Evolutionary conservation across 352 stramenopile genomes (phyloP).

Genomic region (Phytophthora brassicae): DNA sequence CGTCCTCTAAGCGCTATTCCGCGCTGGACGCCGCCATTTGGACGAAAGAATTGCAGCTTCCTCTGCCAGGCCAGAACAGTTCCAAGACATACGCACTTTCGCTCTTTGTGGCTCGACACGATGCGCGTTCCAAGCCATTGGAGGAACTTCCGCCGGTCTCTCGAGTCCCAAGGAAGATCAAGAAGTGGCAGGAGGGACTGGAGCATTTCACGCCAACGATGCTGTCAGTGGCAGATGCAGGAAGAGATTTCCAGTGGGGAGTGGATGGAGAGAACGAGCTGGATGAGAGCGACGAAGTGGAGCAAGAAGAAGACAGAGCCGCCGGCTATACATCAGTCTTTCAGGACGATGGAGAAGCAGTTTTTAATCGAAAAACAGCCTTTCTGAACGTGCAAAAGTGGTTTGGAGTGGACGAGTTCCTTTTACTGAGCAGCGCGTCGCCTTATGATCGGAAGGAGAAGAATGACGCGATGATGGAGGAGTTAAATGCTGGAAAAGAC

Average conservation of each 20-base stretch:
- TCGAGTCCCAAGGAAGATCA: constrained; percentile 16
- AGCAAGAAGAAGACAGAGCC: not conserved
- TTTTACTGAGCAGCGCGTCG: constrained; percentile 50
- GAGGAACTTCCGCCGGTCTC: not conserved
- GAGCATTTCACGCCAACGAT: constrained; percentile 85
- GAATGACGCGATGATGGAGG: not conserved
- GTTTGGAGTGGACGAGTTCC: constrained; percentile 75
- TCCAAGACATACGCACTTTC: constrained; percentile 50
- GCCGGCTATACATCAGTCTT: constrained; percentile 22
- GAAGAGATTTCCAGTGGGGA: constrained; percentile 46
- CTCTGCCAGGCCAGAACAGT: constrained; percentile 7
- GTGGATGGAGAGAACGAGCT: not conserved
- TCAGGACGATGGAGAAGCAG: constrained; percentile 22
- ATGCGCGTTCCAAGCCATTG: not conserved
- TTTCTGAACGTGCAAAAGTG: constrained; percentile 55
- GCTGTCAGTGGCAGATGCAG: constrained; percentile 58
- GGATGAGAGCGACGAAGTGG: constrained; percentile 1
- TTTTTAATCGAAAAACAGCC: constrained; percentile 30
- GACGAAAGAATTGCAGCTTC: constrained; percentile 41
- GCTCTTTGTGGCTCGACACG: constrained; percentile 37
- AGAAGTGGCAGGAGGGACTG: constrained; percentile 62
- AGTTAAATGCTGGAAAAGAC: not conserved
- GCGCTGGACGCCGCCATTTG: constrained; percentile 26
- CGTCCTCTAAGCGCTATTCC: not conserved
- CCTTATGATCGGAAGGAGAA: constrained; percentile 20